Conservation (phyloP, 2,329 filamentous ascomycete genomes). For the Pyrenophora teres region DNA sequence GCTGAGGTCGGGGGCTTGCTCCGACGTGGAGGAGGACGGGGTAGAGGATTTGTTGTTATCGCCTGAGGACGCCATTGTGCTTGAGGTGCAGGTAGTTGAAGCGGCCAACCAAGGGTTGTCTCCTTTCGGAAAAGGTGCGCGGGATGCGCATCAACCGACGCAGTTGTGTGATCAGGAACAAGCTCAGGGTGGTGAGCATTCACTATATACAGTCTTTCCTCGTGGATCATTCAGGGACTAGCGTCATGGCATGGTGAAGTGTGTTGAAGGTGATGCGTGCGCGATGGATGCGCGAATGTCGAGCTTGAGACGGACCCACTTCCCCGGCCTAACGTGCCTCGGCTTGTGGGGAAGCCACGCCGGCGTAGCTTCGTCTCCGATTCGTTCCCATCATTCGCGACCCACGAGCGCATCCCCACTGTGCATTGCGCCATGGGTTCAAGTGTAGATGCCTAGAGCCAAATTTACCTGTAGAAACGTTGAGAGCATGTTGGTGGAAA, state of each 20-base stretch:
- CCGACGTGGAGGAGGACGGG: conserved; percentile 16
- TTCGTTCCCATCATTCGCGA: conserved; percentile 1
- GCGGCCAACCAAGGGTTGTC: conserved; percentile 1
- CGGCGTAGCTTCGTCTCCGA: conserved; percentile 10
- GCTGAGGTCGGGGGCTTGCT: conserved; percentile 52
- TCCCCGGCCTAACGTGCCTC: conserved; percentile 22
- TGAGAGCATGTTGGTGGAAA: too few species aligned
- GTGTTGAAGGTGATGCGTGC: neutral
- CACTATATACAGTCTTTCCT: neutral
- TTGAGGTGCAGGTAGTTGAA: neutral
- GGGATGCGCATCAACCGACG: conserved; percentile 2
- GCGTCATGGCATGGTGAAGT: conserved; percentile 12
- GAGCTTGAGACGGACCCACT: conserved; percentile 14
- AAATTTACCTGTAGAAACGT: too few species aligned
- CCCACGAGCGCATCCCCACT: too few species aligned
- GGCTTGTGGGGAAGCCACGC: conserved; percentile 25
- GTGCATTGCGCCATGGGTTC: neutral
- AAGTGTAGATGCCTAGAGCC: too few species aligned
- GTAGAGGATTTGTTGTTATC: conserved; percentile 18
- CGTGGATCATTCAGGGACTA: neutral
- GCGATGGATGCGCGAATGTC: conserved; percentile 7
- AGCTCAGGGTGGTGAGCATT: neutral
- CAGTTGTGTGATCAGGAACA: neutral
- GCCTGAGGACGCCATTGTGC: conserved; percentile 23
- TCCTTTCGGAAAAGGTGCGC: conserved; percentile 2